These are phyloP conservation scores for Groenewaldozyma tartarivorans DNA, from an alignment of 805 yeast species.

Conservation along the genomic window DNA sequence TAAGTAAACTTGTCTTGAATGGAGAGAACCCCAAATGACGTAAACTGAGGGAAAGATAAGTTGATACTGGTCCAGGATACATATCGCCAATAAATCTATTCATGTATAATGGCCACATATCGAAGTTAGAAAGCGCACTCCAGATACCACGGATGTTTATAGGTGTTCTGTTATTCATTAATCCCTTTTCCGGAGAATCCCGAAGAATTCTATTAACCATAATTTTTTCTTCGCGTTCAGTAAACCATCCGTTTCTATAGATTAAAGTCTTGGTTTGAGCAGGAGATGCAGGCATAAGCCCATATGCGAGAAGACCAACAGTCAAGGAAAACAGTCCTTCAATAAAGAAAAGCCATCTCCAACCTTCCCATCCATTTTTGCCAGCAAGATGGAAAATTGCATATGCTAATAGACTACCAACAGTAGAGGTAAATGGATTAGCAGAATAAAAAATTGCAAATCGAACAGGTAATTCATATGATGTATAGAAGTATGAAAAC, in stretches of 20 bases:
- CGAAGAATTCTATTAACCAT: conserved; percentile 47
- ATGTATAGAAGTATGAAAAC: conserved; percentile 52
- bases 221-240: conserved; percentile 47
- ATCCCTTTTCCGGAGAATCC: conserved; percentile 57
- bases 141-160: conserved; percentile 33
- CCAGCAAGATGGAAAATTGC: conserved; percentile 43
- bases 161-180: conserved; percentile 52
- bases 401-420: conserved; percentile 37
- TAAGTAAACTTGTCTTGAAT: conserved; percentile 39
- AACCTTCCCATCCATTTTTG: conserved; percentile 35
- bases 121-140: conserved; percentile 36
- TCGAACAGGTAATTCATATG: conserved; percentile 44
- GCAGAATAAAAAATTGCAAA: conserved; percentile 48
- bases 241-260: conserved; percentile 42
- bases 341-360: conserved; percentile 55
- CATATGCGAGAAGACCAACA: conserved; percentile 38
- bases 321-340: conserved; percentile 47
- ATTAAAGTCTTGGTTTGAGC: conserved; percentile 40
- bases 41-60: conserved; percentile 40
- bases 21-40: conserved; percentile 41
- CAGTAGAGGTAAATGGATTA: conserved; percentile 34
- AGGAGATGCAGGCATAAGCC: conserved; percentile 43
- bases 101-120: conserved; percentile 44
- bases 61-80: conserved; percentile 26
- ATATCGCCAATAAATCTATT: conserved; percentile 35